Percentiles rank a stretch among this genome's conserved stretches.
Conservation (phyloP, 2,329 filamentous ascomycete species). For the Allantophomopsis cytisporea region DNA sequence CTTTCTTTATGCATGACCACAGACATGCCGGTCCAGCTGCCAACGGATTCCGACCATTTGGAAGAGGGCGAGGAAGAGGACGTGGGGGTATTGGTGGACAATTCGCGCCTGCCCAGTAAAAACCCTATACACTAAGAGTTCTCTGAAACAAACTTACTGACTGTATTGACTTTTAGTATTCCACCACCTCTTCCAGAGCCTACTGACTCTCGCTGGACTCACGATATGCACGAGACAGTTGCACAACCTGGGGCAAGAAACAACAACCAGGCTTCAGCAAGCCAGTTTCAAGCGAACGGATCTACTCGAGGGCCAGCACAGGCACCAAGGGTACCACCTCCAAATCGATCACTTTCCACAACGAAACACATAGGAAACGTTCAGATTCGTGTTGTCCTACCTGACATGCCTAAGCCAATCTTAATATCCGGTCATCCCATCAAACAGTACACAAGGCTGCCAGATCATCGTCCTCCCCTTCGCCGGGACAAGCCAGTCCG, state of each 20-base stretch:
- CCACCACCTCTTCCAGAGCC: constrained; percentile 29
- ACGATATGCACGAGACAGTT: constrained; percentile 82
- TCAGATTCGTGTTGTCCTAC: constrained; percentile 69
- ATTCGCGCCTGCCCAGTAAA: constrained; percentile 52
- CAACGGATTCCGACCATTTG: constrained; percentile 65
- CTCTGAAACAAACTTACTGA: constrained; percentile 9
- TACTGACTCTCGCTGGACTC: constrained; percentile 69
- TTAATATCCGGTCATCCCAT: constrained; percentile 65
- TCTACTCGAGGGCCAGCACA: constrained; percentile 12
- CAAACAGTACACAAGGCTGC: constrained; percentile 85
- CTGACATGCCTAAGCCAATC: constrained; percentile 58
- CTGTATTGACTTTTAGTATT: background rate
- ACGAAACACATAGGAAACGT: constrained; percentile 76
- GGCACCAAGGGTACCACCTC: constrained; percentile 44
- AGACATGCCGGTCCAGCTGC: constrained; percentile 63
- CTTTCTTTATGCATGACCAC: constrained; percentile 96
- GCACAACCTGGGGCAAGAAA: constrained; percentile 24
- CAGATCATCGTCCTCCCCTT: constrained; percentile 85
- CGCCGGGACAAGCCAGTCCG: constrained; percentile 93
- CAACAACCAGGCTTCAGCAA: constrained; percentile 8
- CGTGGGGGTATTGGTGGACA: constrained; percentile 38
- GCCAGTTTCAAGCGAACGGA: constrained; percentile 21
- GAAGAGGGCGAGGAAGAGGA: constrained; percentile 50
- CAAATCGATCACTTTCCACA: constrained; percentile 68
- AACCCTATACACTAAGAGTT: constrained; percentile 26